phyloP scores from a whole-genome alignment of 1,139 yeast genomes.

The Nematodospora anomalae region DNA sequence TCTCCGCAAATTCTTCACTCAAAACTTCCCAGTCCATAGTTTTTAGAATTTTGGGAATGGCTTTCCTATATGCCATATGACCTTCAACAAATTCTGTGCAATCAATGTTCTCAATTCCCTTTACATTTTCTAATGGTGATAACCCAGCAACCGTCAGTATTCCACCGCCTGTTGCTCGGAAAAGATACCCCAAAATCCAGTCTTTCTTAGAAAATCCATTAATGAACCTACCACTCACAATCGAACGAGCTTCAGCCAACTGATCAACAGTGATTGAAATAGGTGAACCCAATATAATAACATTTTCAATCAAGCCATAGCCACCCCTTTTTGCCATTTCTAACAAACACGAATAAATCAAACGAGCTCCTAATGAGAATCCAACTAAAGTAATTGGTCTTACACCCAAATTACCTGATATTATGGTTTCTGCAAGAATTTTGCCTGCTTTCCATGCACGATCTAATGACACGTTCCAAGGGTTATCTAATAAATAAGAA shows the following conservation, averaged over 20 bases:
- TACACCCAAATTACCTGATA: conserved; percentile 85
- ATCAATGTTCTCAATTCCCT: conserved; percentile 79
- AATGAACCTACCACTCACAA: conserved; percentile 86
- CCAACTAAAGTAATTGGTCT: conserved; percentile 93
- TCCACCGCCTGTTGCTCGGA: conserved; percentile 96
- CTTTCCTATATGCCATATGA: conserved; percentile 94
- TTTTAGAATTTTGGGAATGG: conserved; percentile 78
- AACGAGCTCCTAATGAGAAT: conserved; percentile 90
- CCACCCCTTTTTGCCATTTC: conserved; percentile 88
- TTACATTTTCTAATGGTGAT: conserved; percentile 64
- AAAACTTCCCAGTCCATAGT: conserved; percentile 76
- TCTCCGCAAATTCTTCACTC: conserved; percentile 90
- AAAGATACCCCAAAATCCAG: conserved; percentile 94
- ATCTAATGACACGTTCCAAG: conserved; percentile 96
- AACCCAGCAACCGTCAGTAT: conserved; percentile 87
- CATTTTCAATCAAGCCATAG: conserved; percentile 86
- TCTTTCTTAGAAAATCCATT: conserved; percentile 92
- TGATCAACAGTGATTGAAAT: conserved; percentile 78
- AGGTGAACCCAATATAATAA: conserved; percentile 86
- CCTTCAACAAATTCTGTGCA: conserved; percentile 88
- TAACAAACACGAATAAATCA: conserved; percentile 84
- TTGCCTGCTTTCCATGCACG: conserved; percentile 97
- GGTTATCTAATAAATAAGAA: conserved; percentile 89
- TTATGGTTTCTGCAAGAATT: conserved; percentile 85
- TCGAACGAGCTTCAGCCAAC: conserved; percentile 75